phyloP scores from a whole-genome alignment of 2,329 filamentous ascomycete genomes.

The Endoconidiophora polonica region DNA sequence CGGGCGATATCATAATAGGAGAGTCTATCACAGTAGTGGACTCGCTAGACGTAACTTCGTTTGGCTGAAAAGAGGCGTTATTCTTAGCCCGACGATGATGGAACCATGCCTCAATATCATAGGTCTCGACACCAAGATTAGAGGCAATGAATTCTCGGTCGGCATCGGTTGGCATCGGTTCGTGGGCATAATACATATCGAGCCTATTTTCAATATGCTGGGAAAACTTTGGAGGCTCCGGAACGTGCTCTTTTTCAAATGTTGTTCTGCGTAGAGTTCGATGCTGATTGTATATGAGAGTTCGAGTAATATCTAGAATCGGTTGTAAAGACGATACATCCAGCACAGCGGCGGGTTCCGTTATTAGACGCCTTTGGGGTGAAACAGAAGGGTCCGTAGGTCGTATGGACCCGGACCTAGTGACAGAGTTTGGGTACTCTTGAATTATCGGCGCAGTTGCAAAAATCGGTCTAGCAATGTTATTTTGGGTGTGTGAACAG shows the following conservation, averaged over 20 bases:
- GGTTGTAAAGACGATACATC: background rate
- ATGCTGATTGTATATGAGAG: constrained; percentile 30
- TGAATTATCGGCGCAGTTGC: background rate
- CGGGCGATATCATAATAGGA: constrained; percentile 33
- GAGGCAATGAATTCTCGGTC: constrained; percentile 37
- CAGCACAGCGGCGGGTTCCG: background rate
- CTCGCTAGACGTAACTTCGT: constrained; percentile 26
- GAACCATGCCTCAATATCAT: constrained; percentile 37
- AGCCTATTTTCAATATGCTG: constrained; percentile 32
- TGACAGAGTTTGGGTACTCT: background rate
- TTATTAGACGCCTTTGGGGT: too few relatives aligned
- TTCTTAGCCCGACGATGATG: constrained; percentile 35
- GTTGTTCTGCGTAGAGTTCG: constrained; percentile 25
- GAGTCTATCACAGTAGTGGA: constrained; percentile 19
- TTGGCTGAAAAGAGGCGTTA: constrained; percentile 27
- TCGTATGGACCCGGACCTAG: background rate
- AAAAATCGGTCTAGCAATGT: background rate
- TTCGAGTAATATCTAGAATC: constrained; percentile 21
- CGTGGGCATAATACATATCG: constrained; percentile 34
- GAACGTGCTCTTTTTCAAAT: constrained; percentile 22
- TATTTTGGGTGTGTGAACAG: background rate
- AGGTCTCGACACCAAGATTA: constrained; percentile 33
- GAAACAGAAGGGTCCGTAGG: too few relatives aligned
- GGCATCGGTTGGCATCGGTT: constrained; percentile 31
- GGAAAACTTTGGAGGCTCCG: constrained; percentile 30